phyloP scores from a whole-genome alignment of 306 rosid genomes.

The Malus fusca region DNA sequence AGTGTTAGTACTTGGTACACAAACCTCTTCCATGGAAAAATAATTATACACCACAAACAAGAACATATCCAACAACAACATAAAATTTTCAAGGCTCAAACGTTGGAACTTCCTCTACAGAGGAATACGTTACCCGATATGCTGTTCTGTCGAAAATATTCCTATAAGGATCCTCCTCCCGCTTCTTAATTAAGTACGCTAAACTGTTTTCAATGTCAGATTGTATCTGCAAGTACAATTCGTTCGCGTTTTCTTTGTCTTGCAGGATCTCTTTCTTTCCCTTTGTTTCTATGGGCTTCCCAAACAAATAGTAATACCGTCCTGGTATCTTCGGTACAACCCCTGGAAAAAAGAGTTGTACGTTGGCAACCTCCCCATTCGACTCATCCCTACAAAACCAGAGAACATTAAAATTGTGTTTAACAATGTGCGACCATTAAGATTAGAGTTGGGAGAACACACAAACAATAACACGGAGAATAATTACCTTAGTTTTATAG shows the following conservation, averaged over 20 bases:
- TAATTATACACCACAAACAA: background rate
- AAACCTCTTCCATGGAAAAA: background rate
- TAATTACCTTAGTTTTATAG: conserved; percentile 47
- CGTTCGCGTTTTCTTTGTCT: conserved; percentile 56
- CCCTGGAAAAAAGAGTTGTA: conserved; percentile 28
- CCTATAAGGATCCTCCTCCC: conserved; percentile 88
- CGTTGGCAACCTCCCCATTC: conserved; percentile 53
- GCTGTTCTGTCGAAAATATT: conserved; percentile 54
- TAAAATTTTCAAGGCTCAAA: conserved; percentile 54
- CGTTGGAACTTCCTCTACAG: conserved; percentile 47
- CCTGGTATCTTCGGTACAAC: conserved; percentile 73
- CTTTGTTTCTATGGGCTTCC: conserved; percentile 71
- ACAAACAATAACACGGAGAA: background rate
- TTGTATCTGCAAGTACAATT: conserved; percentile 69
- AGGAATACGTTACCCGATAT: conserved; percentile 34
- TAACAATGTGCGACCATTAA: background rate
- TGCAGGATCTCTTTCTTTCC: conserved; percentile 57
- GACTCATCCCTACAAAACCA: conserved; percentile 30
- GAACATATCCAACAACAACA: background rate
- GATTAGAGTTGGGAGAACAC: background rate
- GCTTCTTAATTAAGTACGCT: conserved; percentile 66
- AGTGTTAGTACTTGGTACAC: no score
- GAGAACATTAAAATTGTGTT: background rate
- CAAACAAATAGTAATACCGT: conserved; percentile 70
- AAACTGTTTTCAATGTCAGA: conserved; percentile 56